Base-by-base conservation (phyloP, 139 green algal species). In the Edaphochlamys debaryana region DNA sequence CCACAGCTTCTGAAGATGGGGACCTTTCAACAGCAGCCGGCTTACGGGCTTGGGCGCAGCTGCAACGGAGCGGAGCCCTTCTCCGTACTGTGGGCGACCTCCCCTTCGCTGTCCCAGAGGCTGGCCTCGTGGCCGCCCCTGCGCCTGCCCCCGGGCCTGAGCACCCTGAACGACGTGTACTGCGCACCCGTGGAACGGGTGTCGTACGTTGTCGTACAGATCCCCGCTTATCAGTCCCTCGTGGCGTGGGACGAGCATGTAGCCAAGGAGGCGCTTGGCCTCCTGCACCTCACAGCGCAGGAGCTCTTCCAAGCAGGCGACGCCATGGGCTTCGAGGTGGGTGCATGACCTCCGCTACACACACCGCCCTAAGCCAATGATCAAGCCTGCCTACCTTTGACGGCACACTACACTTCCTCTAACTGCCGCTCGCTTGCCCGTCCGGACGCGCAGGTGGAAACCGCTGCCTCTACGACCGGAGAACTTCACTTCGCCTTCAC, bases 151-250 rank as follows among this genome's bases (percentile, higher is more conserved):
- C 4, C 30, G 5, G 62, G 52, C 22, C 29, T 63, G 6, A 9
- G 25, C 5, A n/a, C 30, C 29, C 6, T 62, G n/a, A 67, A 11
- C n/a, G 60, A 72, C 19, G 60, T 81, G 40, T 71, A 81, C 75
- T 40, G 30, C 73, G 73, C 73, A 9, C 73, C 72, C 29, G 23
- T 69, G 3, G 56, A 36, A 13, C 25, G 36, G 6, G 37, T 69
- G 73, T 45, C 73, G 40, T 80, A 80, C 73, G 56, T 80, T 42
- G 73, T 69, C 36, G 37, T 80, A 41, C 73, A 69, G 37, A 38
- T 69, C 37, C 56, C 73, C 20, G 58, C 38, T 0, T 22, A 17
- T 38, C 19, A 56, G 36, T 38, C 56, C 48, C 72, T 79, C 6
- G 13, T 79, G 72, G 72, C 52, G 20, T 79, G 72, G 72, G 54